Evolutionary conservation across 2,329 filamentous ascomycete species (phyloP), one percentile per base, ranked within the genome.

Genomic region (Fusarium sp.): DNA sequence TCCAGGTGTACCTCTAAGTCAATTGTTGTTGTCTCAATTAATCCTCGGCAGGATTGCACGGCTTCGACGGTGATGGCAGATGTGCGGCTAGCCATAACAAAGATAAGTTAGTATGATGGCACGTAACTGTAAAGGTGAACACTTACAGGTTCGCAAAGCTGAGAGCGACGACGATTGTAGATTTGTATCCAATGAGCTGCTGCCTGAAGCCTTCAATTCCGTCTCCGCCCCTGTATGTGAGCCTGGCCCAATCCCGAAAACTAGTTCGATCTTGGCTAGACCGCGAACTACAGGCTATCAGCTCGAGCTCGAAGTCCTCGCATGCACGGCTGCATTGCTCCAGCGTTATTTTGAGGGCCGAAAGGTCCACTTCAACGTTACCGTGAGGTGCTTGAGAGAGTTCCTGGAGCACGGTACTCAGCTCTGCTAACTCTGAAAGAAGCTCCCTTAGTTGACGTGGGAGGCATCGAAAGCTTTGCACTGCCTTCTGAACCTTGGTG

Each of bases 161-260:
- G 22, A 73, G 63, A 26, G 65, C 71, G 41, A 73, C 44, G 19
- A 39, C 28, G n/a, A 72, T 72, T 6, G 68, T 72, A 46, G 66
- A 62, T 26, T 81, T 82, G 60, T 83, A 83, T 41, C 76, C 75
- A 40, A 80, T 76, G 32, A 84, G 64, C 39, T 80, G 65, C 22
- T 76, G 68, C 39, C 74, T 76, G 55, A 83, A 83, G 49, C 75
- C 76, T 61, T 79, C 76, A 44, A 83, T 79, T 62, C 82, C 75
- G 43, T 82, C 77, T 28, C 79, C 80, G 76, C 83, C 81, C 13
- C 47, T 19, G 51, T 83, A 83, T 59, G 65, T 78, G 45, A 83
- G 65, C 68, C 75, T 80, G 6, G 80, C 78, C 82, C 79, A 83
- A 65, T 82, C 81, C 45, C 79, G 77, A 69, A 83, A 82, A 69